A percentile compares a stretch with the other conserved stretches of the same genome.
Conservation (phyloP, 1,284 basidiomycete species). For the Sphaerobolus stellatus region DNA sequence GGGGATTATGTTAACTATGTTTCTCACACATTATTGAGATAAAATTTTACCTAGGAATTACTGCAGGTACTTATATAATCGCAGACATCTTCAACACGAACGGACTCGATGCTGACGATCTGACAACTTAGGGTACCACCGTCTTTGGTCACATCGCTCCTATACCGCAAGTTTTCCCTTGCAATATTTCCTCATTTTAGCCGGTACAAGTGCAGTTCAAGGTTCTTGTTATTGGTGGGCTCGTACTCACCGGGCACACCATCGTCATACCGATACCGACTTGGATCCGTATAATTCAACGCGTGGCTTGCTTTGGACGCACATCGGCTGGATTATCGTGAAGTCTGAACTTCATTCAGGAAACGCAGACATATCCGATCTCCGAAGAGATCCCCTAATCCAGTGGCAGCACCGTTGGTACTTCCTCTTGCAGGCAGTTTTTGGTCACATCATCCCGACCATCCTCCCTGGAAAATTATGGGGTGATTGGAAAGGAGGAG, state of each 20-base stretch:
- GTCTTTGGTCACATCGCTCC: constrained; percentile 88
- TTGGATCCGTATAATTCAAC: constrained; percentile 93
- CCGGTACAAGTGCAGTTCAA: constrained; percentile 84
- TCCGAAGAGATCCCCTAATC: constrained; percentile 75
- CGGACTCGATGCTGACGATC: constrained; percentile 27
- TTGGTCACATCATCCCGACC: constrained; percentile 76
- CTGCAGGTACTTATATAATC: constrained; percentile 48
- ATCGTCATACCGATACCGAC: constrained; percentile 93
- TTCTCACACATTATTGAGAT: constrained; percentile 16
- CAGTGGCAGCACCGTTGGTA: constrained; percentile 89
- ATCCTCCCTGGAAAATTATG: constrained; percentile 78
- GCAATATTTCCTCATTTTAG: constrained; percentile 74
- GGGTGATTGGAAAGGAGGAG: constrained; percentile 84
- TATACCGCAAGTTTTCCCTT: constrained; percentile 83
- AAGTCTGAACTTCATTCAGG: constrained; percentile 87
- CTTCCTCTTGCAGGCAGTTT: constrained; percentile 64
- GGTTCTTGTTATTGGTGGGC: constrained; percentile 95
- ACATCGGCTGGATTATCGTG: constrained; percentile 91
- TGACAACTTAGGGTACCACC: constrained; percentile 83
- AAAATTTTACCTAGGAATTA: constrained; percentile 20
- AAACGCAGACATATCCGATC: constrained; percentile 84
- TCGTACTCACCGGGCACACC: constrained; percentile 89
- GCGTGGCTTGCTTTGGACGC: constrained; percentile 76
- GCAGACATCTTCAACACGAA: not conserved
- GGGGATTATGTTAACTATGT: constrained; percentile 35